phyloP scores from a whole-genome alignment of 495 filamentous ascomycete genomes.

The Hamigera avellanea region DNA sequence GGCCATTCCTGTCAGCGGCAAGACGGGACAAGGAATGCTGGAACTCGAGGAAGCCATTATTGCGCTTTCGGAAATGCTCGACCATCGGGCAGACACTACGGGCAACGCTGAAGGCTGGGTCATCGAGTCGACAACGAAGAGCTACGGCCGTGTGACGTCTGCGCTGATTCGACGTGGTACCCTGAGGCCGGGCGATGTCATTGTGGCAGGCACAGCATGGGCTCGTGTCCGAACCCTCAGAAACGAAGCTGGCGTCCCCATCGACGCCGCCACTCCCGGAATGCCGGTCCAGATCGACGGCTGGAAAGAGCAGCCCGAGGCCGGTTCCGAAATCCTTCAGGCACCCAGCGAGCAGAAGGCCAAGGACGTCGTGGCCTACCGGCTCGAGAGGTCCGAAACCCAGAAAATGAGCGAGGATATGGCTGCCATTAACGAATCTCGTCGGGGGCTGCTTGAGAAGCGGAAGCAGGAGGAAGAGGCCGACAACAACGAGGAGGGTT shows the following conservation, averaged over 20 bases:
- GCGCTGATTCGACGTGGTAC: constrained; percentile 83
- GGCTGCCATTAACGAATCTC: constrained; percentile 62
- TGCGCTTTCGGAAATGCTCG: constrained; percentile 74
- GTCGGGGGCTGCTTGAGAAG: constrained; percentile 48
- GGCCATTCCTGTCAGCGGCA: constrained; percentile 80
- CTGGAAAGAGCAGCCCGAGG: constrained; percentile 84
- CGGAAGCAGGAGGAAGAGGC: constrained; percentile 37
- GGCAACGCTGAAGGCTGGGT: constrained; percentile 88
- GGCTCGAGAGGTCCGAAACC: constrained; percentile 51
- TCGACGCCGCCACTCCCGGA: constrained; percentile 71
- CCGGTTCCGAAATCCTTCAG: constrained; percentile 81
- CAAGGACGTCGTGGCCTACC: constrained; percentile 67
- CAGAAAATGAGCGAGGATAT: constrained; percentile 54
- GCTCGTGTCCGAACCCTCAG: constrained; percentile 68
- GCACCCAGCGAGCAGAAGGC: constrained; percentile 68
- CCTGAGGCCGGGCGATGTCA: constrained; percentile 63
- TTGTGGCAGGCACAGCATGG: constrained; percentile 83
- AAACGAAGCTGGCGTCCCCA: constrained; percentile 69
- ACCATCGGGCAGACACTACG: constrained; percentile 68
- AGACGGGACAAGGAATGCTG: constrained; percentile 84
- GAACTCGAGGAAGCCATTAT: constrained; percentile 86
- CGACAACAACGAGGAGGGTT: constrained; percentile 10
- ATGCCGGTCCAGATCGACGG: constrained; percentile 87
- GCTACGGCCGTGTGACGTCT: constrained; percentile 76
- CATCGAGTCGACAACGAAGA: constrained; percentile 84